phyloP scores from a whole-genome alignment of 331 rosid genomes.

The Phaseolus coccineus region DNA sequence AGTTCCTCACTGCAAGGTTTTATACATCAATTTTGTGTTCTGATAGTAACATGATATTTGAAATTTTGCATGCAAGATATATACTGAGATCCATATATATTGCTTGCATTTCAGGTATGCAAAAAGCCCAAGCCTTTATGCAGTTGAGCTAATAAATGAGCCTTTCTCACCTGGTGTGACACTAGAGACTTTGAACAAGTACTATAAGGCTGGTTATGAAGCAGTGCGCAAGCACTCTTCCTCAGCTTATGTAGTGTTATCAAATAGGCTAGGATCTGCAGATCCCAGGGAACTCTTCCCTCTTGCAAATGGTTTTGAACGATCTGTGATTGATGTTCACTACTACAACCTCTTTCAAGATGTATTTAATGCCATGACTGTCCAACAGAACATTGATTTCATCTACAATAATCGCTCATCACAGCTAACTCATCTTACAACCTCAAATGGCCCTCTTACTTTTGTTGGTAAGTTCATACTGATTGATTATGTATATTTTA shows the following conservation, averaged over 20 bases:
- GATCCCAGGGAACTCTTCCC: constrained; percentile 63
- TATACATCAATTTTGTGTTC: background rate
- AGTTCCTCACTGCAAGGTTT: constrained; percentile 73
- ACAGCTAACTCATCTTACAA: constrained; percentile 56
- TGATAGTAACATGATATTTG: background rate
- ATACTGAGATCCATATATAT: background rate
- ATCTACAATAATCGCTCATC: constrained; percentile 57
- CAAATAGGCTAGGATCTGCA: constrained; percentile 58
- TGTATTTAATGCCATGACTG: constrained; percentile 48
- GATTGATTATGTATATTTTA: too few relatives aligned
- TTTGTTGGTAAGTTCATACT: constrained; percentile 61
- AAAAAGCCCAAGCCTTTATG: constrained; percentile 59
- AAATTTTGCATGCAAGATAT: background rate
- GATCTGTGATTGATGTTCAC: constrained; percentile 72
- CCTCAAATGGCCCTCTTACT: constrained; percentile 78
- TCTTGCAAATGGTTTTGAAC: constrained; percentile 52
- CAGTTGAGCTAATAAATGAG: constrained; percentile 78
- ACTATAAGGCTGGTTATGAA: constrained; percentile 67
- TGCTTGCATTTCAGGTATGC: constrained; percentile 44
- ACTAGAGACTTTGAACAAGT: constrained; percentile 56
- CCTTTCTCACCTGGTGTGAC: constrained; percentile 65
- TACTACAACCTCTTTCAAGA: constrained; percentile 63
- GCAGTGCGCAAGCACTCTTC: constrained; percentile 66
- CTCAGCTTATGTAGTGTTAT: constrained; percentile 61
- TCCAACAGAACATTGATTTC: constrained; percentile 68